phyloP scores from a whole-genome alignment of 2,329 filamentous ascomycete genomes.

The Xylariaceae sp. region DNA sequence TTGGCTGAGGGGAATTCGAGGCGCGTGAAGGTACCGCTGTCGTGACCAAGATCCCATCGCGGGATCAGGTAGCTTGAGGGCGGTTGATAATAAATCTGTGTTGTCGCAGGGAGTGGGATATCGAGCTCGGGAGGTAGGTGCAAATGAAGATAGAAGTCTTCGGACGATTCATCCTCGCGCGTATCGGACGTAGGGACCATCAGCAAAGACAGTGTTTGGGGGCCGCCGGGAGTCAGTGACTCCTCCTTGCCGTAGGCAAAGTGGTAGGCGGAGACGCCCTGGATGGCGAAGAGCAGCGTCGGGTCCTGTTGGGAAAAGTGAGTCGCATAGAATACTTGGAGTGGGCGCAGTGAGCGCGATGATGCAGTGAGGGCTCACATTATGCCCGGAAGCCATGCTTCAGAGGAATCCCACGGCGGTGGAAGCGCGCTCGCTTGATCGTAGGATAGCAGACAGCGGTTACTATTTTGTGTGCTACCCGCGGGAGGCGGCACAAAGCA shows the following conservation, averaged over 20 bases:
- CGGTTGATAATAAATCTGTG: conserved; percentile 95
- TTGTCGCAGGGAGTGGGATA: conserved; percentile 87
- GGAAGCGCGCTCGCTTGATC: too few relatives aligned
- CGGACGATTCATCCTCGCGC: conserved; percentile 55
- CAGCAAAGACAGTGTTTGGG: conserved; percentile 85
- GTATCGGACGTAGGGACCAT: conserved; percentile 92
- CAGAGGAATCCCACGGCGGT: neutral
- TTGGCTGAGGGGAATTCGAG: conserved; percentile 83
- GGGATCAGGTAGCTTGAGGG: conserved; percentile 91
- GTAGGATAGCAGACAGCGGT: too few relatives aligned
- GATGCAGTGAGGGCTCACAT: conserved; percentile 36
- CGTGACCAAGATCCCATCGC: conserved; percentile 86
- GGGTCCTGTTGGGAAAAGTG: conserved; percentile 45
- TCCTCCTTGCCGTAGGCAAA: conserved; percentile 83
- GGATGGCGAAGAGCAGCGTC: conserved; percentile 66
- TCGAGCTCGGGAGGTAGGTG: conserved; percentile 94
- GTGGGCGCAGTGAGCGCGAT: too few relatives aligned
- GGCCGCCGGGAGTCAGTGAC: conserved; percentile 75
- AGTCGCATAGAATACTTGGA: too few relatives aligned
- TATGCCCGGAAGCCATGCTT: conserved; percentile 43
- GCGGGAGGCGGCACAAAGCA: too few relatives aligned
- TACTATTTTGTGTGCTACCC: too few relatives aligned
- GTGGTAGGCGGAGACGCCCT: conserved; percentile 87
- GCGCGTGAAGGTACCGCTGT: conserved; percentile 84
- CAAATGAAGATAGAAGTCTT: conserved; percentile 96